Base-by-base conservation (phyloP, 169 alveolate genomes). In the Plasmodium adleri region DNA sequence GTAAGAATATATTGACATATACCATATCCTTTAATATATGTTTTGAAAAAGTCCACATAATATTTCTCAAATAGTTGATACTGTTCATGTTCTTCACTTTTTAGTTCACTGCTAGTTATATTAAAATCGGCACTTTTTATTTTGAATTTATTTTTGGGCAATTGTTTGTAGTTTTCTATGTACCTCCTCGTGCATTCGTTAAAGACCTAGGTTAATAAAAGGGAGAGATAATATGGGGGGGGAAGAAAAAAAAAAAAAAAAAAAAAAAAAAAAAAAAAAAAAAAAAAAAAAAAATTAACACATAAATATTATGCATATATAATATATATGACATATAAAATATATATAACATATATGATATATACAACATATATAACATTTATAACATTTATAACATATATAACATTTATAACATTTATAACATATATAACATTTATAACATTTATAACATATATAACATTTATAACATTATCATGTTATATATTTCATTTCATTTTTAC, bases 1-100 rank as follows among this genome's bases (percentile, higher is more conserved):
- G 96, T 72, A 56, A 95, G 66, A 39, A 88, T 89, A 45, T 95
- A 74, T 90, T 95, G 98, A 1, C 91, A 72, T 71, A 93, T 83
- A 32, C 95, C 95, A 60, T 88, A 88, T 1, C 95, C 95, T 58
- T 80, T 67, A 52, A 93, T 88, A 12, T 75, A 93, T 15, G 95
- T 93, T 39, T 83, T 56, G 3, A 88, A 63, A 64, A 93, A 93
- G 39, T 76, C 60, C 15, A 63, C 49, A 74, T 83, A 74, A 52
- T 87, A 80, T 80, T 93, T 90, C 62, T 88, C 93, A 20, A 90
- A 67, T 17, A 64, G 26, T 26, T 73, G 63, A 39, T 88, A 88
- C 43, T 83, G 91, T 43, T 93, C 95, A 49, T 93, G 95, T 54
- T 93, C 94, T 67, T 93, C 87, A 1, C 68, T 26, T 63, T 6